phyloP scores from a whole-genome alignment of 805 yeast species.

The Candida sphagnicola region DNA sequence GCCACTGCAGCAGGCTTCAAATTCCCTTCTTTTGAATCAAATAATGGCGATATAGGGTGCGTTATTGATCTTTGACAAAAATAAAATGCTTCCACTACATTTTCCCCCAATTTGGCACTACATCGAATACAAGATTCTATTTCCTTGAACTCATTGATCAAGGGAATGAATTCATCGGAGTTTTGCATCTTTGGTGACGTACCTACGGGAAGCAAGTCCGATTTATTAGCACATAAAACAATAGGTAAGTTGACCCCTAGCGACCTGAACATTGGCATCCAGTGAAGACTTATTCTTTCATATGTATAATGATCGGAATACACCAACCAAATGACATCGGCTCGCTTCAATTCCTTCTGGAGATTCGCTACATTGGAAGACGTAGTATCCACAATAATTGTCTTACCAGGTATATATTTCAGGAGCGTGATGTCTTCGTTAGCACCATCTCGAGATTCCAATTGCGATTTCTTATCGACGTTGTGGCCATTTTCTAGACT shows the following conservation, averaged over 20 bases:
- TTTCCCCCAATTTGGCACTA: conserved; percentile 78
- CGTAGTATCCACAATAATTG: conserved; percentile 78
- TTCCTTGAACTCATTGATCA: conserved; percentile 87
- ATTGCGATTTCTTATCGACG: conserved; percentile 6
- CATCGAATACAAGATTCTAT: conserved; percentile 88
- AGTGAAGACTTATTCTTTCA: conserved; percentile 84
- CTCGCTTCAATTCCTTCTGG: conserved; percentile 71
- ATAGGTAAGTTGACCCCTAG: conserved; percentile 93
- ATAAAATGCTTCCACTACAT: conserved; percentile 89
- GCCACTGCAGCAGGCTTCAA: conserved; percentile 72
- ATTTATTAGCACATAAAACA: conserved; percentile 83
- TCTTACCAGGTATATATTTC: conserved; percentile 40
- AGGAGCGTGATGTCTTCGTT: conserved; percentile 16
- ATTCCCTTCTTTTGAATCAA: conserved; percentile 83
- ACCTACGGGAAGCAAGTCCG: conserved; percentile 46
- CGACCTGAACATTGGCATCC: conserved; percentile 92
- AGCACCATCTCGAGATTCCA: conserved; percentile 3
- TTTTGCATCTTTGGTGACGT: conserved; percentile 39
- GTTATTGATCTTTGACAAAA: conserved; percentile 90
- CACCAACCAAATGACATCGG: conserved; percentile 92
- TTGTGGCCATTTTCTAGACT: conserved; percentile 13
- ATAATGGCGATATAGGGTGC: conserved; percentile 89
- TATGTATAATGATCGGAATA: conserved; percentile 93
- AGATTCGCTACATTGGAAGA: conserved; percentile 58
- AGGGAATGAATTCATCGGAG: conserved; percentile 80